Conservation (phyloP, 2,329 filamentous ascomycete species). For the Lasiodiplodia hormozganensis region DNA sequence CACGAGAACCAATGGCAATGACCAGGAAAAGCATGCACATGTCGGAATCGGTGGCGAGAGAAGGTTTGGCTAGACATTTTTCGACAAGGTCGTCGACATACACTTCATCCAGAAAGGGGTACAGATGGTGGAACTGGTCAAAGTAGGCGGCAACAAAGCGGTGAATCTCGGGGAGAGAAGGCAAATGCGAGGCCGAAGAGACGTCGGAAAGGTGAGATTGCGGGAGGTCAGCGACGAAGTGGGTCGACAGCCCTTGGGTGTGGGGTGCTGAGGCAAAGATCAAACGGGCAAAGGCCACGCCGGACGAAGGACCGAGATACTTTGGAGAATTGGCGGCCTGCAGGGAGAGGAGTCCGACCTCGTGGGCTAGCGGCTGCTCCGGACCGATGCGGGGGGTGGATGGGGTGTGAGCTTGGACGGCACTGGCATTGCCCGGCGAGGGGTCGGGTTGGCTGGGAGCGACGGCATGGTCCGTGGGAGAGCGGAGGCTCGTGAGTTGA, state of each 20-base stretch:
- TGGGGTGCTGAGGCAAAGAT: slow-evolving; percentile 48
- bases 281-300: slow-evolving; percentile 60
- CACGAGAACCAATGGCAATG: slow-evolving; percentile 56
- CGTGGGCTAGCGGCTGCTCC: slow-evolving; percentile 49
- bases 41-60: background rate
- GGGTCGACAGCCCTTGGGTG: slow-evolving; percentile 32
- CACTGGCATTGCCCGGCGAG: background rate
- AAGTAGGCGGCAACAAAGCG: slow-evolving; percentile 58
- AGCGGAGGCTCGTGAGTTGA: background rate
- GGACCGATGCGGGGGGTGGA: slow-evolving; percentile 15
- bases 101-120: slow-evolving; percentile 59
- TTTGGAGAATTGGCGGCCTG: slow-evolving; percentile 56
- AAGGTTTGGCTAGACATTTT: background rate
- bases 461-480: background rate
- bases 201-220: slow-evolving; percentile 7
- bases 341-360: slow-evolving; percentile 61
- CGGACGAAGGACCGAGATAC: slow-evolving; percentile 64
- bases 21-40: slow-evolving; percentile 39
- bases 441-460: background rate
- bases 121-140: slow-evolving; percentile 55
- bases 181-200: slow-evolving; percentile 32
- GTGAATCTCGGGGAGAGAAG: slow-evolving; percentile 47
- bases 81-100: slow-evolving; percentile 44
- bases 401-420: background rate
- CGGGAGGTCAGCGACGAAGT: slow-evolving; percentile 33